Evolutionary conservation across 805 yeast species (phyloP).

Genomic region (Candida argentea): DNA sequence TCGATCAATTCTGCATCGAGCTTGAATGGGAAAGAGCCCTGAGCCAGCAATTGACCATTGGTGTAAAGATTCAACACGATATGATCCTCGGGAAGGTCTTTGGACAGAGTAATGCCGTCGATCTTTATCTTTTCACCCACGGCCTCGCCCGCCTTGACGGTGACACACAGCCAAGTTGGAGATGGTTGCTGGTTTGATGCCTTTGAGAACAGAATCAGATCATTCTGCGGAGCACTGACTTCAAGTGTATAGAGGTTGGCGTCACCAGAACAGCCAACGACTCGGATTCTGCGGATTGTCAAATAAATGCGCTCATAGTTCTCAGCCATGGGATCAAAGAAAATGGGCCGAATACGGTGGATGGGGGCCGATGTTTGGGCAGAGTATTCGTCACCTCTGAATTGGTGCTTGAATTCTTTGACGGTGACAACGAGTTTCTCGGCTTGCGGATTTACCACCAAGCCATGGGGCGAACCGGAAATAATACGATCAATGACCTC

Average conservation of each 20-base stretch:
- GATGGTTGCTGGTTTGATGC: slow-evolving; percentile 51
- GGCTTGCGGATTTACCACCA: slow-evolving; percentile 75
- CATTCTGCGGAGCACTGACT: slow-evolving; percentile 42
- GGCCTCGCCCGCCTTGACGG: slow-evolving; percentile 61
- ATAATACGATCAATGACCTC: slow-evolving; percentile 71
- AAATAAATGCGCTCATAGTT: slow-evolving; percentile 53
- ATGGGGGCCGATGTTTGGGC: slow-evolving; percentile 39
- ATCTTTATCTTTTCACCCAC: slow-evolving; percentile 64
- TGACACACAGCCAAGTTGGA: slow-evolving; percentile 58
- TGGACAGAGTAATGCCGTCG: slow-evolving; percentile 38
- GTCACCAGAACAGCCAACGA: slow-evolving; percentile 16
- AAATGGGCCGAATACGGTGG: slow-evolving; percentile 54
- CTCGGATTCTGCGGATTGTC: slow-evolving; percentile 40
- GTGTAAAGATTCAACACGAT: slow-evolving; percentile 46
- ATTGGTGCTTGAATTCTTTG: slow-evolving; percentile 57
- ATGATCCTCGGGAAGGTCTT: slow-evolving; percentile 38
- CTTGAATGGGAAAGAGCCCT: slow-evolving; percentile 43
- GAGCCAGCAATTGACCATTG: slow-evolving; percentile 56
- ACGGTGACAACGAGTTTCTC: slow-evolving; percentile 59
- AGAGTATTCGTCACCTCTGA: slow-evolving; percentile 11
- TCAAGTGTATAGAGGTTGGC: slow-evolving; percentile 44
- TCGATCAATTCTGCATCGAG: slow-evolving; percentile 38
- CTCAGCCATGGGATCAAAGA: slow-evolving; percentile 53
- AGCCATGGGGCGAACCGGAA: slow-evolving; percentile 62
- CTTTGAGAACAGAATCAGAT: slow-evolving; percentile 46